Evolutionary conservation across 1,139 yeast genomes (phyloP).

Genomic region (Torulaspora pretoriensis): DNA sequence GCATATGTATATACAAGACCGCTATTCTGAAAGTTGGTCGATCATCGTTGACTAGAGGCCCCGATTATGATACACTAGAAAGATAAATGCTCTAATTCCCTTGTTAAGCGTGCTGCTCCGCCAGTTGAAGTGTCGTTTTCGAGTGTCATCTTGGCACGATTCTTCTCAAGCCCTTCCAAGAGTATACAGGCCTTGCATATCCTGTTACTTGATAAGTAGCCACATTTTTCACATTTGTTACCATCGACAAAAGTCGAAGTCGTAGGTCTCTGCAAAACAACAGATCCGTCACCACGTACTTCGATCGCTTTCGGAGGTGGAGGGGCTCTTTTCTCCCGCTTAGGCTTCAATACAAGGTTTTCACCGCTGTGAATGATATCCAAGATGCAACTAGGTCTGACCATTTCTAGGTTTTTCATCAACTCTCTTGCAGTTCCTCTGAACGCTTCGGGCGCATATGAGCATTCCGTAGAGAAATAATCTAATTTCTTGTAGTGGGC

Average conservation of each 20-base stretch:
- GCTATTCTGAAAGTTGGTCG: too few relatives aligned
- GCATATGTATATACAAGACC: not conserved
- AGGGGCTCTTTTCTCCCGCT: slow-evolving; percentile 36
- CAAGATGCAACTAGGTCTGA: slow-evolving; percentile 88
- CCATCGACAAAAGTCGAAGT: slow-evolving; percentile 47
- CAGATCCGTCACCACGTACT: slow-evolving; percentile 58
- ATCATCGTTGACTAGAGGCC: not conserved
- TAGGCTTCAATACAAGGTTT: slow-evolving; percentile 63
- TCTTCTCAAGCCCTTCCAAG: slow-evolving; percentile 76
- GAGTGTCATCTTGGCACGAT: slow-evolving; percentile 56
- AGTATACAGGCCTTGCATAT: slow-evolving; percentile 92
- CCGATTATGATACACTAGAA: slow-evolving; percentile 41
- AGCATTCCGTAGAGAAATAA: slow-evolving; percentile 95
- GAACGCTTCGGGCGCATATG: slow-evolving; percentile 97
- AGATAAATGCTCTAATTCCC: slow-evolving; percentile 59
- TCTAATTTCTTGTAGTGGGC: slow-evolving; percentile 95
- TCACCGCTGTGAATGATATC: slow-evolving; percentile 96
- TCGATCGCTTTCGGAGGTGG: slow-evolving; percentile 42
- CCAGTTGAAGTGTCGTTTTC: slow-evolving; percentile 48
- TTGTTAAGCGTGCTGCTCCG: slow-evolving; percentile 68
- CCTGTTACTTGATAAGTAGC: slow-evolving; percentile 81
- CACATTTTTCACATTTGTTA: slow-evolving; percentile 81
- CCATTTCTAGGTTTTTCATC: slow-evolving; percentile 82
- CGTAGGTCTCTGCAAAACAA: slow-evolving; percentile 38
- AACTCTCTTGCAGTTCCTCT: slow-evolving; percentile 95